Evolutionary conservation across 1,139 yeast genomes (phyloP), one percentile per base, ranked within the genome.

Genomic region (Hansenula sp.): DNA sequence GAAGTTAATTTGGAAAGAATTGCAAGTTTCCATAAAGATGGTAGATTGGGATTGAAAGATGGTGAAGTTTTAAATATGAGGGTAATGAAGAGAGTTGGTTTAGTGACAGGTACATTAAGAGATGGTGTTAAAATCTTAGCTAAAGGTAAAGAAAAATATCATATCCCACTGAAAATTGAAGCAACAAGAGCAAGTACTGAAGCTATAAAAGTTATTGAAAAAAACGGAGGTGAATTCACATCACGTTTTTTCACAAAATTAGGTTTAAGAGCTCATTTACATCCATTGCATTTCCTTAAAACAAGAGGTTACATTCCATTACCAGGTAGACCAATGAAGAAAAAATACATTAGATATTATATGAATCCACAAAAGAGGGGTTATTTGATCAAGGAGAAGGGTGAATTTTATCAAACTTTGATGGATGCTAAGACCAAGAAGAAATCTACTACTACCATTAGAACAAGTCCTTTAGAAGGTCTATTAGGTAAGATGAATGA

Each of bases 91-190:
- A 79, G 85, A 42, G 67, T 80, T 45, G 93, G 97, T 0, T 66
- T 85, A 41, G 70, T 89, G 30, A 79, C 89, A 3, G 94, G 94
- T 5, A 65, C 81, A 8, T 67, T 85, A 61, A 77, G 74, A 51
- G 85, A 84, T 56, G 99, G 98, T 41, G 90, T 93, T 42, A 87
- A 88, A 63, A 68, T 91, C 36, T 74, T 91, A 51, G 93, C 87
- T 13, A 78, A 72, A 37, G 94, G 94, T 27, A 71, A 74, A 46
- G 77, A 75, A 42, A 51, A 55, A 7, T 82, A 79, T 59, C 72
- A 67, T 35, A 76, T 81, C 36, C 84, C 88, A 29, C 69, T 90
- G 49, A 76, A 77, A 55, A 76, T 93, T 44, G 94, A 89, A 58
- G 95, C 96, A 5, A 76, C 93, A 12, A 78, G 77, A 59, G 97